A percentile compares a stretch with the other conserved stretches of the same genome.
Conservation (phyloP, 352 stramenopile species). For the Peronospora farinosa region DNA sequence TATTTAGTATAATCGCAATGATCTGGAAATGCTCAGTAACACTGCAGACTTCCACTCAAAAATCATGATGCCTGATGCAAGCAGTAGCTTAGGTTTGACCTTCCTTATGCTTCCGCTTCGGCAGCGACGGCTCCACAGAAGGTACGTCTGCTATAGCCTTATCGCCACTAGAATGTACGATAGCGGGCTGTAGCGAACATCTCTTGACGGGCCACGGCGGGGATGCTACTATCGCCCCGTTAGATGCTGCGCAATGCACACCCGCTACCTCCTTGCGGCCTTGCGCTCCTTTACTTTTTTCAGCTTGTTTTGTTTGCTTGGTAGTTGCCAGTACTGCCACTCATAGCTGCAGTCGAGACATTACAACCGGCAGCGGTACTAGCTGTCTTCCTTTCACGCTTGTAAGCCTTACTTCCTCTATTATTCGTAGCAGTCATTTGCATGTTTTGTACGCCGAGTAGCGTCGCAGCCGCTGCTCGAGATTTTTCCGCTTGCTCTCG, state of each 20-base stretch:
- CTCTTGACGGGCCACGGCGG: too few relatives aligned
- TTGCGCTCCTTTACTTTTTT: conserved; percentile 33
- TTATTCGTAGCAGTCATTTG: conserved; percentile 8
- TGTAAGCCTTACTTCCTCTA: conserved; percentile 10
- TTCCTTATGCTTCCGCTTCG: neutral
- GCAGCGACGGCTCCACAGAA: conserved; percentile 1
- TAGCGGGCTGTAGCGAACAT: neutral
- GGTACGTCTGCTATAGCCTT: neutral
- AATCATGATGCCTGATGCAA: too few relatives aligned
- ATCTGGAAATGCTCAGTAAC: too few relatives aligned
- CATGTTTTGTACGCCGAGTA: neutral
- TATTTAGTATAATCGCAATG: too few relatives aligned
- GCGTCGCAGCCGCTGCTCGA: conserved; percentile 10
- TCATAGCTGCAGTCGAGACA: neutral
- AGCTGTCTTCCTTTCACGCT: conserved; percentile 14
- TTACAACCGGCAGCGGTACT: neutral
- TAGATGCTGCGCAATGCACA: conserved; percentile 16
- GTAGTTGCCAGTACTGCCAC: conserved; percentile 3
- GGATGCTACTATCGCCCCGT: neutral
- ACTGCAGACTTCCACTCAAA: too few relatives aligned
- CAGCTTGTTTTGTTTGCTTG: conserved; percentile 30
- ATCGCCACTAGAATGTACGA: neutral
- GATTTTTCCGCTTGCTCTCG: conserved; percentile 25
- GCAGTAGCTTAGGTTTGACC: too few relatives aligned
- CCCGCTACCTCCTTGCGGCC: conserved; percentile 23